Conservation (phyloP, 192 early-diverging fungal species). For the Coemansia sp. region DNA sequence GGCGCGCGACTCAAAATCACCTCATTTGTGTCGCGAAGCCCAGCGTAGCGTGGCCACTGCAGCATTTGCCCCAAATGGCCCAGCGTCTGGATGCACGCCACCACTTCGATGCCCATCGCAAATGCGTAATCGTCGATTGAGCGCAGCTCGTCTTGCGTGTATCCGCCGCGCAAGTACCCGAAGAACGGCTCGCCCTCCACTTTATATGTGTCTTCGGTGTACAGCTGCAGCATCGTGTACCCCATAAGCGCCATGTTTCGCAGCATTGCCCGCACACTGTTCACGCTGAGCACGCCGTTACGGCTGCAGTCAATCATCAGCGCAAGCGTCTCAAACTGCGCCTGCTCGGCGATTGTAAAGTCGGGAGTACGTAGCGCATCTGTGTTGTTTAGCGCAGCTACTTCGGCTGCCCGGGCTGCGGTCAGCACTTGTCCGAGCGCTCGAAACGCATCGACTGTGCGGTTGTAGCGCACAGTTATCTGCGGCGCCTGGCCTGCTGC, state of each 20-base stretch:
- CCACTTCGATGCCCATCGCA: slow-evolving; percentile 75
- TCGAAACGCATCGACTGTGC: slow-evolving; percentile 61
- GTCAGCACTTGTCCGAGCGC: slow-evolving; percentile 68
- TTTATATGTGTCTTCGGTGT: slow-evolving; percentile 88
- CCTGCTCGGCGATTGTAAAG: slow-evolving; percentile 58
- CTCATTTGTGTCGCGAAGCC: slow-evolving; percentile 77
- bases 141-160: slow-evolving; percentile 69
- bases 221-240: slow-evolving; percentile 84
- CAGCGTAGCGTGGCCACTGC: slow-evolving; percentile 81
- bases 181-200: slow-evolving; percentile 69
- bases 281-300: slow-evolving; percentile 66
- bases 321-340: slow-evolving; percentile 73
- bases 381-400: slow-evolving; percentile 13
- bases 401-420: slow-evolving; percentile 54
- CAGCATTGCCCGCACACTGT: slow-evolving; percentile 66
- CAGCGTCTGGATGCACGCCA: slow-evolving; percentile 87
- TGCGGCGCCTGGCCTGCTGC: not conserved
- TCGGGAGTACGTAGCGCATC: slow-evolving; percentile 22
- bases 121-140: slow-evolving; percentile 78
- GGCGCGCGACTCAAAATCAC: slow-evolving; percentile 71
- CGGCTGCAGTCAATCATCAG: slow-evolving; percentile 87
- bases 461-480: slow-evolving; percentile 30
- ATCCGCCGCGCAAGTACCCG: slow-evolving; percentile 72
- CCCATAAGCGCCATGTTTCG: slow-evolving; percentile 82
- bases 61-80: slow-evolving; percentile 87